Conservation (phyloP, 768 basidiomycete species). For the Panellus pusillus region DNA sequence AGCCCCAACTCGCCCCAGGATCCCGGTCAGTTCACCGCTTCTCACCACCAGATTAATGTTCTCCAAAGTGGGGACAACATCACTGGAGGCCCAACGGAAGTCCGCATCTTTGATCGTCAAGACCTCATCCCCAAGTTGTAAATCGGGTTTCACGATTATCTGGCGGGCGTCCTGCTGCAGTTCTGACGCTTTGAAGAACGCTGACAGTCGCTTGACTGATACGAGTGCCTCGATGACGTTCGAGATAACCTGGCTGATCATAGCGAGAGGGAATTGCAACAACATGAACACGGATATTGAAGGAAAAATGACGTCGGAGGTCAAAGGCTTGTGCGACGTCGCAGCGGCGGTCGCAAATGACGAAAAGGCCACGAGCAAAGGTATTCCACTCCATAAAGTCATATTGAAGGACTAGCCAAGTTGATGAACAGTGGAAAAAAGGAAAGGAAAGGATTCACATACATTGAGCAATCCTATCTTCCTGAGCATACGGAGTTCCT, state of each 20-base stretch:
- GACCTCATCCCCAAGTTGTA: slow-evolving; percentile 65
- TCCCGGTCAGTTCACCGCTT: slow-evolving; percentile 83
- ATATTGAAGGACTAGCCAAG: slow-evolving; percentile 51
- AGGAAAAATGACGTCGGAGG: slow-evolving; percentile 94
- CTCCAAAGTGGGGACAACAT: slow-evolving; percentile 64
- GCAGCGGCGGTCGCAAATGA: slow-evolving; percentile 75
- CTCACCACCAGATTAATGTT: slow-evolving; percentile 71
- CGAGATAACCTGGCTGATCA: slow-evolving; percentile 74
- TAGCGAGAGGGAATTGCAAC: slow-evolving; percentile 80
- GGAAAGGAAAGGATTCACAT: slow-evolving; percentile 27
- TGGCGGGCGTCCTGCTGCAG: slow-evolving; percentile 77
- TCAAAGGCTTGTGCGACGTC: slow-evolving; percentile 66
- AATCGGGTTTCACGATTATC: slow-evolving; percentile 39
- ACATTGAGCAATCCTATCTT: slow-evolving; percentile 80
- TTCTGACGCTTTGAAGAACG: slow-evolving; percentile 77
- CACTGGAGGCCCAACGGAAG: slow-evolving; percentile 74
- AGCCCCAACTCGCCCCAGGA: slow-evolving; percentile 87
- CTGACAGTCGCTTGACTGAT: slow-evolving; percentile 74
- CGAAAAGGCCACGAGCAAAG: slow-evolving; percentile 76
- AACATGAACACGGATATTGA: slow-evolving; percentile 89
- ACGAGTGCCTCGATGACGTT: slow-evolving; percentile 87
- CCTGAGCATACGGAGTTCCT: slow-evolving; percentile 77
- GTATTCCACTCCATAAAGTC: slow-evolving; percentile 69
- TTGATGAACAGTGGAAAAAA: background rate
- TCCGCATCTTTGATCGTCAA: slow-evolving; percentile 73